Base-by-base conservation (phyloP, 495 filamentous ascomycete species). In the Aspergillus indologenus region DNA sequence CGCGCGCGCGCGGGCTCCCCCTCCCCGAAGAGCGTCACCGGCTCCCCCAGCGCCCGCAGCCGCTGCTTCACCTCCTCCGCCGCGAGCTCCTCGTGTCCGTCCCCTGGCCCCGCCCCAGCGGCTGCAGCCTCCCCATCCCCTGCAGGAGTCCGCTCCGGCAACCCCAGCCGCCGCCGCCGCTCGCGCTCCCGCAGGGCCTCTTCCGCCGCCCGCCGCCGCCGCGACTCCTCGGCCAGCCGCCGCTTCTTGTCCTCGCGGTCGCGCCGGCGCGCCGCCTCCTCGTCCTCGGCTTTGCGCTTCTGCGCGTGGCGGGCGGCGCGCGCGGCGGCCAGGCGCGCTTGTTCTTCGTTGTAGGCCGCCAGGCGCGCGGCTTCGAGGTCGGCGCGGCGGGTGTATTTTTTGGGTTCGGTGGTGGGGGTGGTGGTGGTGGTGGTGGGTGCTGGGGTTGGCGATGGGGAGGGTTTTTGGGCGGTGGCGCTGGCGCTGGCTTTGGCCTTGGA, bases 201-300 rank as follows among this genome's bases (percentile, higher is more conserved):
- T 61, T 96, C 91, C 1, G 91, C 26, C 26, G 3, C 86, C n/a
- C 87, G 77, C 62, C 82, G 73, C 50, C 68, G 71, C 24, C 84
- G 79, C 18, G 85, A 87, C 64, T 96, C 91, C 61, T 96, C 91
- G 1, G 91, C 92, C 7, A 98, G 79, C 48, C 81, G 79, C 57
- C 81, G 81, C 59, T 88, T 85, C 74, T 96, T 96, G 60, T 90
- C 89, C 48, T 94, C 90, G 14, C 90, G 83, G 26, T 81, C 81
- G 8, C 79, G 81, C 47, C 81, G 80, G 40, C 86, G 85, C 19
- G 83, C 79, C 4, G 85, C 82, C 53, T 90, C 91, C 20, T 96
- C 94, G 19, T 96, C 93, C 51, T 98, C 92, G n/a, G 83, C 81
- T 73, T 92, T 92, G 54, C 92, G 90, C 72, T 97, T 97, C 59